Base-by-base conservation (phyloP, 192 early-diverging fungal species). In the Kickxella alabastrina region DNA sequence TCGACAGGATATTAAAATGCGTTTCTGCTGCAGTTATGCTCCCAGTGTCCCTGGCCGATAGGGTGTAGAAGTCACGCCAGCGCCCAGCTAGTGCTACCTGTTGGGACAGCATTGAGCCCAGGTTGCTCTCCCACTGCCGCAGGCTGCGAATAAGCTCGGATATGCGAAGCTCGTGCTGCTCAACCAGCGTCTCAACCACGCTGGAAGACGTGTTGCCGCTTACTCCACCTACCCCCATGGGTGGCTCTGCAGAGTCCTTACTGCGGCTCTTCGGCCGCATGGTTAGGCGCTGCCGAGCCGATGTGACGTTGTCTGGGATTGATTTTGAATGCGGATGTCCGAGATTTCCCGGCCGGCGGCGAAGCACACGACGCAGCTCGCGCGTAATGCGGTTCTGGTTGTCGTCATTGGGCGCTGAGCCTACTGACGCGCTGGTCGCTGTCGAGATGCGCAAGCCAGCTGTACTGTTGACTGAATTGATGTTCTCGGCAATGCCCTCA, bases 401-500 rank as follows among this genome's bases (percentile, higher is more conserved):
- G 4, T 74, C 71, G 34, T 74, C 64, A 24, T 18, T 48, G 13
- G 54, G 12, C n/a, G 47, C 29, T 15, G 54, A 38, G 21, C 48
- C 37, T 9, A 45, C 26, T 18, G 59, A 38, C 10, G 45, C 43
- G 3, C 57, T 17, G 3, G 67, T 49, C 3, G 54, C 62, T 0
- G 69, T 61, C 14, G 69, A 72, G 32, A 72, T 72, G 24, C 62
- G 62, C 40, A 72, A 37, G 14, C 63, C 70, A 32, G 32, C 47
- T 21, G 49, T 52, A 26, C 39, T 49, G 43, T 61, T 66, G n/a
- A 62, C 55, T 1, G 63, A 46, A 14, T 74, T 74, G 43, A 74
- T 74, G 3, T 63, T 45, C 40, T 67, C 71, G 21, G 71, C 71
- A 49, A 74, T 67, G 46, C 54, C 54, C 55, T 74, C 71, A 24